Evolutionary conservation across 768 basidiomycete genomes (phyloP).

Genomic region (Tephrocybe sp.): DNA sequence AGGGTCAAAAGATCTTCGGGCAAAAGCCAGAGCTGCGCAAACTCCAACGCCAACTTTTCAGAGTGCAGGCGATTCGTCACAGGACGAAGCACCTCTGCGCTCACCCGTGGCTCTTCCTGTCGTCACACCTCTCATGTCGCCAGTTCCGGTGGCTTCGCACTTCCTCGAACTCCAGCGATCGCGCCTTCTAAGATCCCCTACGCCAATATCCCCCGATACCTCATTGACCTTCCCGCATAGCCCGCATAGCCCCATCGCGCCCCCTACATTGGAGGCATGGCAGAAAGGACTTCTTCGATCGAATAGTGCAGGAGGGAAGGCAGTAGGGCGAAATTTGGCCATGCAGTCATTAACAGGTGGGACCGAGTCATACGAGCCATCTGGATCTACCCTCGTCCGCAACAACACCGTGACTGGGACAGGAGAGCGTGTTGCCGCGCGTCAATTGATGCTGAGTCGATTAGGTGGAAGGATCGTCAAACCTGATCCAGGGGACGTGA

Average conservation of each 20-base stretch:
- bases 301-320: constrained; percentile 79
- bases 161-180: constrained; percentile 53
- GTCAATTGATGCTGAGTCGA: constrained; percentile 64
- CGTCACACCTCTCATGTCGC: constrained; percentile 41
- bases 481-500: constrained; percentile 61
- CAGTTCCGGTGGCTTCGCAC: constrained; percentile 47
- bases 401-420: constrained; percentile 80
- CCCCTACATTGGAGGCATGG: constrained; percentile 78
- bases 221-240: constrained; percentile 62
- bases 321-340: constrained; percentile 66
- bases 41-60: constrained; percentile 43
- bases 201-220: constrained; percentile 53
- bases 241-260: constrained; percentile 61
- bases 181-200: constrained; percentile 50
- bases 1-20: constrained; percentile 73
- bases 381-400: constrained; percentile 54
- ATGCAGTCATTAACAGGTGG: constrained; percentile 86
- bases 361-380: constrained; percentile 61
- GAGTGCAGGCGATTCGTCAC: constrained; percentile 68
- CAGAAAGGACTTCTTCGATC: constrained; percentile 83
- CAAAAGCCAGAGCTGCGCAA: constrained; percentile 51
- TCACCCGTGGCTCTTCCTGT: constrained; percentile 33
- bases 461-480: constrained; percentile 59
- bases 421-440: constrained; percentile 73
- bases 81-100: constrained; percentile 52